phyloP scores from a whole-genome alignment of 2,329 filamentous ascomycete species.

The Nakataea oryzae region DNA sequence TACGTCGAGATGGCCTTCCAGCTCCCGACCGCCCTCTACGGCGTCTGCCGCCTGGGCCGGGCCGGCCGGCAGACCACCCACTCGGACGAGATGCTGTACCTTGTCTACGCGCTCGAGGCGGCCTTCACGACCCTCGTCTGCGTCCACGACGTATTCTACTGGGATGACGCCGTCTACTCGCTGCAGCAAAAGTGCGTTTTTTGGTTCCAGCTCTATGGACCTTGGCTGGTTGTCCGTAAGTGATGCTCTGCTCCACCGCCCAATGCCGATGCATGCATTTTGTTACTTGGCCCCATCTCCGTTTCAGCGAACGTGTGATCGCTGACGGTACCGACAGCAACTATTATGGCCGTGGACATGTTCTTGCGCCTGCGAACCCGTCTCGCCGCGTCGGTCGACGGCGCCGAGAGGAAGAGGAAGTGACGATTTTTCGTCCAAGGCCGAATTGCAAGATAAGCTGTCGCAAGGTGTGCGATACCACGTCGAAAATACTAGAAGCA shows the following conservation, averaged over 20 bases:
- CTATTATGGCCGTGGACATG: conserved; percentile 43
- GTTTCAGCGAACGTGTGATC: background rate
- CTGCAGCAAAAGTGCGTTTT: conserved; percentile 32
- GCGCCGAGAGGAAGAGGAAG: background rate
- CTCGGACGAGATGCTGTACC: conserved; percentile 34
- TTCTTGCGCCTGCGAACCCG: conserved; percentile 36
- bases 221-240: conserved; percentile 44
- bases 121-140: conserved; percentile 40
- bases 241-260: background rate
- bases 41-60: conserved; percentile 27
- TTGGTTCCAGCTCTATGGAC: conserved; percentile 37
- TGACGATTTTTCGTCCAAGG: background rate
- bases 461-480: no score
- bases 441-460: no score
- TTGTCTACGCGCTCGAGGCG: conserved; percentile 41
- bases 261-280: background rate
- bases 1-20: conserved; percentile 38
- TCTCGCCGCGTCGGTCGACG: conserved; percentile 17
- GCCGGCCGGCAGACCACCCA: conserved; percentile 19
- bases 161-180: conserved; percentile 34
- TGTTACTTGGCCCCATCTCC: background rate
- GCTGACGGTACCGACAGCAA: conserved; percentile 23
- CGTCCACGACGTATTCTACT: conserved; percentile 36
- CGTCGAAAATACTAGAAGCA: no score
- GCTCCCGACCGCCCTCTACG: conserved; percentile 38